These are phyloP conservation scores for Linnemannia schmuckeri DNA, from an alignment of 192 early-diverging fungal genomes.

Conservation along the genomic window DNA sequence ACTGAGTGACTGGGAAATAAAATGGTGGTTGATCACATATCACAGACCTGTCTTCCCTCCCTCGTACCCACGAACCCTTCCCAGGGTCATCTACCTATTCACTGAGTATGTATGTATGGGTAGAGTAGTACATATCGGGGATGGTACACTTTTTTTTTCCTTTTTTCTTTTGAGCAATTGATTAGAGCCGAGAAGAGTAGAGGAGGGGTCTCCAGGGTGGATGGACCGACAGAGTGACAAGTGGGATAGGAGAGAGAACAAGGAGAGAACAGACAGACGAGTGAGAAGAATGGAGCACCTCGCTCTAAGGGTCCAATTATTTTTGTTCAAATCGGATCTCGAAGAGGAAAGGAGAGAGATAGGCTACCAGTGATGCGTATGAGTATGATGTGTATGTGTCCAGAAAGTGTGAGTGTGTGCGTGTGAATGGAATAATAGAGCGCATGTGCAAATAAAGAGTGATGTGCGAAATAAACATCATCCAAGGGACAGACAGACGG, in stretches of 20 bases:
- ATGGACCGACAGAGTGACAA: background rate
- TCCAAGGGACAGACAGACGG: background rate
- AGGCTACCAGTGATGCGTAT: background rate
- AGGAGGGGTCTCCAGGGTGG: background rate
- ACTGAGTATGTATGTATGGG: background rate
- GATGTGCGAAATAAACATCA: constrained; percentile 1
- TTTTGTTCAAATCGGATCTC: too few species aligned
- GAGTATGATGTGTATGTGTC: background rate
- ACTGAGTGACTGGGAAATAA: background rate
- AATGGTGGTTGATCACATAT: background rate
- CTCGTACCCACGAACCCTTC: background rate
- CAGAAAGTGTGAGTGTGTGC: background rate
- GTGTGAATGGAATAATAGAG: too few species aligned
- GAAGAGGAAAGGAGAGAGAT: too few species aligned
- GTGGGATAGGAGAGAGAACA: background rate
- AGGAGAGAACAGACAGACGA: too few species aligned
- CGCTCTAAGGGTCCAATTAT: too few species aligned
- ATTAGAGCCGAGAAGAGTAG: background rate
- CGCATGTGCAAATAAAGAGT: background rate
- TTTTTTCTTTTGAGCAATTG: background rate
- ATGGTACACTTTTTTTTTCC: background rate
- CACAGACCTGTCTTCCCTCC: background rate
- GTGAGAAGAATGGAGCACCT: too few species aligned
- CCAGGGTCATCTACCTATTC: background rate
- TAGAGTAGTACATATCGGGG: background rate